Conservation (phyloP, 1,284 basidiomycete species). For the Salmacisia buchloeana region DNA sequence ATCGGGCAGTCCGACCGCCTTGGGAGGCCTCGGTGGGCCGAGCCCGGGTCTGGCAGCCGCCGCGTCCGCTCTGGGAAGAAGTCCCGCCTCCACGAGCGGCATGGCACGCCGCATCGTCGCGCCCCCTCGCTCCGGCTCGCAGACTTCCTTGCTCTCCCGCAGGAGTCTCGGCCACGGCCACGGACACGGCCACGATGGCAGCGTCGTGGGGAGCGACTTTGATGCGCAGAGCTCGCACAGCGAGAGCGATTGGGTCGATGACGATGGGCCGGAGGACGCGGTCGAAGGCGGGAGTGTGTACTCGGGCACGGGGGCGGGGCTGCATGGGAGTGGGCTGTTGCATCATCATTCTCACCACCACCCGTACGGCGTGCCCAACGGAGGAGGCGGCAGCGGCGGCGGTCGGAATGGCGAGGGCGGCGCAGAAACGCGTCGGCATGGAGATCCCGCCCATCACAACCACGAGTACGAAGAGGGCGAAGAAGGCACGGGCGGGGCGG, state of each 20-base stretch:
- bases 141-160: not conserved
- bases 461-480: conserved; percentile 11
- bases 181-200: not conserved
- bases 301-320: not conserved
- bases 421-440: not conserved
- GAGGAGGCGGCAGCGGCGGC: not conserved
- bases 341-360: not conserved
- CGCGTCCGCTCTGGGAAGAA: not conserved
- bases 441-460: conserved; percentile 18
- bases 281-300: too few species aligned
- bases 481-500: conserved; percentile 18
- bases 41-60: not conserved
- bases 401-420: not conserved
- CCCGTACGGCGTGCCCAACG: too few species aligned
- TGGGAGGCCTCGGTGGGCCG: not conserved
- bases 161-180: not conserved
- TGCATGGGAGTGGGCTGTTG: not conserved
- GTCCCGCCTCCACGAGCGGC: not conserved
- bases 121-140: not conserved
- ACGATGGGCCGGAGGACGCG: conserved; percentile 1
- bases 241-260: conserved; percentile 9
- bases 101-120: not conserved
- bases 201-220: not conserved
- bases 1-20: not conserved
- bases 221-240: conserved; percentile 6